phyloP scores from a whole-genome alignment of 192 early-diverging fungal species.

The Lobosporangium transversale region DNA sequence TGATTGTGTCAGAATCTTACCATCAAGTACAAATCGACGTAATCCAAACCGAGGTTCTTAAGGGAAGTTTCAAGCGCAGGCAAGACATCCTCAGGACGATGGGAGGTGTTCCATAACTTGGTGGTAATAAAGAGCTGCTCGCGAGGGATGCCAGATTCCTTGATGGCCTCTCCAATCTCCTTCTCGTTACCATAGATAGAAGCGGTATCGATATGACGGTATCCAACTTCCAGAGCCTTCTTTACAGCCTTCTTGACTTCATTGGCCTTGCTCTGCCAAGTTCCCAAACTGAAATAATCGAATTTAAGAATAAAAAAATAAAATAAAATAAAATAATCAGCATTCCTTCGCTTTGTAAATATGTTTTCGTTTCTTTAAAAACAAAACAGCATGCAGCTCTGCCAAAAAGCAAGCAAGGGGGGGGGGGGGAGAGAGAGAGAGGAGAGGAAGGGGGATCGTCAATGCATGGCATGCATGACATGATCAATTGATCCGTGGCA shows the following conservation, averaged over 20 bases:
- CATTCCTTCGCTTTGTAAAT: too few species aligned
- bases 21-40: constrained; percentile 82
- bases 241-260: constrained; percentile 71
- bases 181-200: constrained; percentile 78
- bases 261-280: constrained; percentile 65
- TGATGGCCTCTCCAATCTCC: constrained; percentile 82
- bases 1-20: too few species aligned
- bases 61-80: constrained; percentile 72
- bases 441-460: too few species aligned
- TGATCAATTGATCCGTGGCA: too few species aligned
- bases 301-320: neutral
- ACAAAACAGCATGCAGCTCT: too few species aligned
- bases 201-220: constrained; percentile 72
- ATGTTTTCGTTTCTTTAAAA: too few species aligned
- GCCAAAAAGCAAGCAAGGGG: neutral
- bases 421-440: neutral
- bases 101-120: constrained; percentile 70
- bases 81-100: constrained; percentile 68
- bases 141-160: constrained; percentile 68
- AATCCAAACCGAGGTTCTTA: constrained; percentile 72
- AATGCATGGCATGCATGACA: too few species aligned
- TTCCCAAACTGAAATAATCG: constrained; percentile 46
- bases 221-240: constrained; percentile 71
- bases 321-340: too few species aligned
- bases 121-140: constrained; percentile 83